Evolutionary conservation across 129 eudicot genomes (phyloP), one percentile per base, ranked within the genome.

Genomic region (Lactuca sativa): DNA sequence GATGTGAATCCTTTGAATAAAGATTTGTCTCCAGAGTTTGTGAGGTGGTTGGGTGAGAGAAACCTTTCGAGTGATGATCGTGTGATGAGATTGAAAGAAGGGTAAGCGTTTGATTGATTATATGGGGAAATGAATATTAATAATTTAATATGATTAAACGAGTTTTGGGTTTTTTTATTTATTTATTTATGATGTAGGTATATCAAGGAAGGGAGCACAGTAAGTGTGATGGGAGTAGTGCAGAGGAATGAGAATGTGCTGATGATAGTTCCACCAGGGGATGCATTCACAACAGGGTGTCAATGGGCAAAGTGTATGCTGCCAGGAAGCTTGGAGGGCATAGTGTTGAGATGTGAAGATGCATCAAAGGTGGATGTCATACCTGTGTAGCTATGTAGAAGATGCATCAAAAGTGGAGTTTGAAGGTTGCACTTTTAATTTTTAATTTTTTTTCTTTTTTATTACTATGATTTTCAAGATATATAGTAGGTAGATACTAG

Each of bases 161-260:
- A 18, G 13, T 18, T 43, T 43, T 7, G 3, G 9, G 2, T 0
- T 2, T 43, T 5, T 8, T 43, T 3, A 0, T 2, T 41, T 4
- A 6, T 41, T 2, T 2, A 0, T 2, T 8, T 43, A 48, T 73
- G 8, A 48, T 65, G 85, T 65, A 88, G 96, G 85, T 89, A 83
- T 52, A 84, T 89, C 49, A 89, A 89, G 78, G 96, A 89, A 77
- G 96, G 96, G 67, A 89, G 96, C 81, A 83, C 92, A 0, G 92
- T 89, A 15, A 89, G 96, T n/a, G 90, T 89, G 64, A 89, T 89
- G 90, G 96, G 96, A 47, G 92, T 86, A 14, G 90, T 89, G 49
- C 89, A 82, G 65, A 74, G 96, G 72, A 89, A 89, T n/a, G 96
- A 83, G 21, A 89, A 89, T 13, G 90, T 89, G 74, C 81, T 89